Base-by-base conservation (phyloP, 176 grass and related monocot genomes). In the Hsuehochloa calcarea region DNA sequence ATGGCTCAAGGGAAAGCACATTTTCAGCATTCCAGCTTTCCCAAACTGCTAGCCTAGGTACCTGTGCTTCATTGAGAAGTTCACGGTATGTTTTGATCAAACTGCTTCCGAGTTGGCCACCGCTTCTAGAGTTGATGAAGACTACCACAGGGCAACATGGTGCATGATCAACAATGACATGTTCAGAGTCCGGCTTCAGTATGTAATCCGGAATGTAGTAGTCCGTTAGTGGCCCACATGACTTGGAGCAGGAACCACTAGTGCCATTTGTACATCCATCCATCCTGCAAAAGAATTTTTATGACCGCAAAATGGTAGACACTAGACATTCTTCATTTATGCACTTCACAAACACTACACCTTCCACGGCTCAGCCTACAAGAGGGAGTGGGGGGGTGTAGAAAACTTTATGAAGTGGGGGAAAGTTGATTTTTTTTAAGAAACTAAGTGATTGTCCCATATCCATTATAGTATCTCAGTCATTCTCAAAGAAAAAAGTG, bases 111-210 rank as follows among this genome's bases (percentile, higher is more conserved):
- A 99, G 89, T 27, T 99, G 96, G 4, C 96, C 96, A 74, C 96
- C 96, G 26, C 96, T 99, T 86, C 34, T 94, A 29, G 96, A 94
- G 64, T 99, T 99, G 90, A 99, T 89, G 80, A 99, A 99, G 70
- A 99, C 96, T 25, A 99, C 80, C n/a, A 99, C 96, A 85, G 96
- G 93, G 51, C 91, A 92, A 54, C 4, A 37, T 39, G 90, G 96
- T 22, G 19, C 35, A 54, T 84, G 44, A 19, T 44, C 63, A 62
- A 74, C 0, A 17, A 40, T 66, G 20, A 38, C 10, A 43, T 2
- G 72, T 58, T 77, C 72, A 1, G 84, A 72, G 20, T 91, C 96
- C 0, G 90, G 84, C 17, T 86, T 86, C 14, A 99, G 77, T 82
- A 99, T 99, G 88, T 99, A 99, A 88, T 92, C 88, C 8, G 96